These are phyloP conservation scores for Solanum medicagineum DNA, from an alignment of 257 asterid species.

Conservation along the genomic window DNA sequence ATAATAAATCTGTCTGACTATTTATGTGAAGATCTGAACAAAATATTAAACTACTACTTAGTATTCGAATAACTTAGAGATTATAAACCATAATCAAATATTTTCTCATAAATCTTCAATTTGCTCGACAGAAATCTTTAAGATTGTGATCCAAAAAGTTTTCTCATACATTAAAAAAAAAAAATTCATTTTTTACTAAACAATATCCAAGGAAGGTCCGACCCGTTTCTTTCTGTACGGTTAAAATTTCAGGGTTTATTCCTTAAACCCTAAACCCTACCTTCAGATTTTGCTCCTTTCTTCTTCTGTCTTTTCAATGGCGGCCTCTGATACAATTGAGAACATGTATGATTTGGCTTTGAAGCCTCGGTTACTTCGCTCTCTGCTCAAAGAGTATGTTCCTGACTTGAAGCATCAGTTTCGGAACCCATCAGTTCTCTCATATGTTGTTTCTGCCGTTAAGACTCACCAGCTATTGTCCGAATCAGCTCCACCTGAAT, in stretches of 20 bases:
- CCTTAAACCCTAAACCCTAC: constrained; percentile 21
- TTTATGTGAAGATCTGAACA: background rate
- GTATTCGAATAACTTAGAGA: background rate
- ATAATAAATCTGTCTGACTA: background rate
- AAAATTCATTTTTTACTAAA: background rate
- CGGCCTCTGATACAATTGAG: constrained; percentile 15
- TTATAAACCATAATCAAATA: background rate
- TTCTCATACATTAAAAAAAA: background rate
- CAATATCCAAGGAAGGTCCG: background rate
- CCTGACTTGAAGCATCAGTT: constrained; percentile 67
- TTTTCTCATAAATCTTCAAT: background rate
- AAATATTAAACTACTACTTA: background rate
- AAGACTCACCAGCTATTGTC: constrained; percentile 49
- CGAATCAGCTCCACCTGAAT: constrained; percentile 24
- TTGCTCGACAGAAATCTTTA: background rate
- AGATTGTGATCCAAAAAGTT: background rate
- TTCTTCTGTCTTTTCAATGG: constrained; percentile 23
- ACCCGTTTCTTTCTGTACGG: background rate
- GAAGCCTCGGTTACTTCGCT: constrained; percentile 59
- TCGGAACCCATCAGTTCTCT: constrained; percentile 47
- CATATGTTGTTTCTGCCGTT: constrained; percentile 40
- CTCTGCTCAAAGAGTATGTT: constrained; percentile 49
- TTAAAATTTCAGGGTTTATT: constrained; percentile 3
- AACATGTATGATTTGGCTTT: constrained; percentile 32
- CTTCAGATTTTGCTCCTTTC: background rate